Conservation (phyloP, 148 eudicot genomes). For the Salicornia ramosissima region DNA sequence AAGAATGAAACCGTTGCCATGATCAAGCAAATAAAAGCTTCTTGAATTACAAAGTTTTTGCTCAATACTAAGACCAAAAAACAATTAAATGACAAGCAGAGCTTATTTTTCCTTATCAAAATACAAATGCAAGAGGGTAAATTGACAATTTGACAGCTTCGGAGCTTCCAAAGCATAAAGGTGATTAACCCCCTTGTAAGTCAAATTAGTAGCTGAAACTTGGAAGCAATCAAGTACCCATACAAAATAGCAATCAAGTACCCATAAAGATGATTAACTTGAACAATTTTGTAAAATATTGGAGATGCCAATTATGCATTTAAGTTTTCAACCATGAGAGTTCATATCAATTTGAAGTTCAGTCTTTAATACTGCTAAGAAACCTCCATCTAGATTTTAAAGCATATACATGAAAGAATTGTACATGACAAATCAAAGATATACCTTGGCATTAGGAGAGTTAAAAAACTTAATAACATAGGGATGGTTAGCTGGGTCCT, state of each 20-base stretch:
- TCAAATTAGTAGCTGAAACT: neutral
- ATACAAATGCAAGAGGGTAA: no score
- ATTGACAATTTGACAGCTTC: no score
- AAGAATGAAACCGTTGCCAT: neutral
- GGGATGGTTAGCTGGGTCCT: conserved; percentile 71
- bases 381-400: neutral
- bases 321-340: neutral
- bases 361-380: neutral
- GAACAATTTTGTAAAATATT: neutral
- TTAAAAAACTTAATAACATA: conserved; percentile 66
- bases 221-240: neutral
- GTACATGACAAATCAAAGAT: no score
- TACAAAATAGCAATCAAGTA: neutral
- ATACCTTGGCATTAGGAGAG: conserved; percentile 64
- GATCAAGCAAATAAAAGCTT: neutral
- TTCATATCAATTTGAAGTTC: neutral
- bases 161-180: no score
- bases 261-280: neutral
- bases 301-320: neutral
- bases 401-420: neutral
- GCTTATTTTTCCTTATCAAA: no score
- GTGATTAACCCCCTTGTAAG: no score
- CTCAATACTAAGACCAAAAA: neutral
- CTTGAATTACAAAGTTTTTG: neutral
- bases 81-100: neutral